Percentiles rank a stretch among this genome's conserved stretches.
phyloP scores from a whole-genome alignment of 2,329 filamentous ascomycete species.

The Oidium heveae region DNA sequence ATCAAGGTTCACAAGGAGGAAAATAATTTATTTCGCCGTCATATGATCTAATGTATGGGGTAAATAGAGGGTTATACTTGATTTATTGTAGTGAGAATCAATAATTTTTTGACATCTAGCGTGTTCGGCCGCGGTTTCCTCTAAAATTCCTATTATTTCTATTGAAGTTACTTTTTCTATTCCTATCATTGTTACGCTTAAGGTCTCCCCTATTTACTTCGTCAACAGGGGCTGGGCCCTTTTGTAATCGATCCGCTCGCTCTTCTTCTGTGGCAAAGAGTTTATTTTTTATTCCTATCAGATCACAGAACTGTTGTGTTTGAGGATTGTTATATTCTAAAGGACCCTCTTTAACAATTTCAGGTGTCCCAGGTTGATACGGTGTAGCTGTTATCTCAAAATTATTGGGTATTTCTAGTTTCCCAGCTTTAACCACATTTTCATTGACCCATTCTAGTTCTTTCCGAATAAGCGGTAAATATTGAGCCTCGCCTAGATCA shows the following conservation, averaged over 20 bases:
- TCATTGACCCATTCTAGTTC: slow-evolving; percentile 62
- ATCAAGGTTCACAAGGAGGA: too few relatives aligned
- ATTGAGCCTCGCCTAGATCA: slow-evolving; percentile 43
- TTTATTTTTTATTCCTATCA: slow-evolving; percentile 53
- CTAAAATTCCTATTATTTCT: slow-evolving; percentile 11
- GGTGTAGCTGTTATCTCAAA: slow-evolving; percentile 54
- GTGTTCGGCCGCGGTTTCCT: slow-evolving; percentile 11
- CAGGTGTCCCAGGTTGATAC: slow-evolving; percentile 31
- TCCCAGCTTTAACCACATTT: slow-evolving; percentile 36
- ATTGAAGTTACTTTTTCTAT: slow-evolving; percentile 15
- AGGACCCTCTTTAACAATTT: slow-evolving; percentile 36
- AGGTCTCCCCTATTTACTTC: slow-evolving; percentile 8
- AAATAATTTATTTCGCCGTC: too few relatives aligned
- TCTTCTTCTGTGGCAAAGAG: slow-evolving; percentile 53
- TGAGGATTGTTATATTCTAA: slow-evolving; percentile 71
- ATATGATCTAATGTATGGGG: too few relatives aligned
- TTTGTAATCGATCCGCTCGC: slow-evolving; percentile 28
- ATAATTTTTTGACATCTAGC: too few relatives aligned
- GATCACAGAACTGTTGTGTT: slow-evolving; percentile 54
- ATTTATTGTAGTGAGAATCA: too few relatives aligned
- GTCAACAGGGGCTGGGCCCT: slow-evolving; percentile 25
- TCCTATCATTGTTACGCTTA: slow-evolving; percentile 11
- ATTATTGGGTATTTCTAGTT: slow-evolving; percentile 48
- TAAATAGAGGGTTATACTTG: too few relatives aligned
- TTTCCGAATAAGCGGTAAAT: slow-evolving; percentile 38